A percentile compares a stretch with the other conserved stretches of the same genome.
These are phyloP conservation scores for Kluyveromyces marxianus DNA, from an alignment of 1,139 yeast genomes.

Conservation along the genomic window DNA sequence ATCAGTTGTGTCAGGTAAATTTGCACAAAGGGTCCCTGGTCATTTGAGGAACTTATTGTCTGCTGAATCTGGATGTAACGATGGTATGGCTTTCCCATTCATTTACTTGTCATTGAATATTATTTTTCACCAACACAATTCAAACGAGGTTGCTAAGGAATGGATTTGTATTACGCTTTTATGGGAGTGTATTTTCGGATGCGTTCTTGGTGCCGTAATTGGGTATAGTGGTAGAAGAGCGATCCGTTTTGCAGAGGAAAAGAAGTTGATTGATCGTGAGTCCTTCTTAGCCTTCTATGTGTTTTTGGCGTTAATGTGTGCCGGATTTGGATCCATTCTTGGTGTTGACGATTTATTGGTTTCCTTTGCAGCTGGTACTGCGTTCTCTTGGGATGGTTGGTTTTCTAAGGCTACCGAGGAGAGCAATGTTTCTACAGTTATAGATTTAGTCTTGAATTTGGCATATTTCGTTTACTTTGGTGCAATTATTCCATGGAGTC, in stretches of 20 bases:
- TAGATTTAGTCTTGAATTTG: constrained; percentile 74
- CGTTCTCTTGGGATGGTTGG: constrained; percentile 97
- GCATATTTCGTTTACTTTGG: constrained; percentile 92
- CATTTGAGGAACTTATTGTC: constrained; percentile 82
- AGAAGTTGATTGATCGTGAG: constrained; percentile 80
- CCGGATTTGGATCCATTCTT: constrained; percentile 86
- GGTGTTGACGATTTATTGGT: constrained; percentile 92
- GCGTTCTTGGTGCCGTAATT: constrained; percentile 63
- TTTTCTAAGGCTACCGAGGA: constrained; percentile 83
- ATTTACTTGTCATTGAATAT: constrained; percentile 68
- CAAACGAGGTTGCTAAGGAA: constrained; percentile 65
- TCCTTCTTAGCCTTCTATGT: constrained; percentile 88
- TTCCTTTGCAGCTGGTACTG: constrained; percentile 92
- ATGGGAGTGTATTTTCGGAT: constrained; percentile 85
- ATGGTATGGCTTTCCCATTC: constrained; percentile 97
- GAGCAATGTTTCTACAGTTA: constrained; percentile 86
- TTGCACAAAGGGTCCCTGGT: constrained; percentile 96
- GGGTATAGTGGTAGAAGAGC: constrained; percentile 62
- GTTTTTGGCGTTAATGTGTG: constrained; percentile 77
- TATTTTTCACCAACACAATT: constrained; percentile 56
- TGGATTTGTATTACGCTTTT: constrained; percentile 78
- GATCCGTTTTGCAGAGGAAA: constrained; percentile 70
- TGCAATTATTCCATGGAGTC: constrained; percentile 88
- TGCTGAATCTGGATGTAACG: constrained; percentile 96
- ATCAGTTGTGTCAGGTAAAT: constrained; percentile 97